Evolutionary conservation across 1,284 basidiomycete species (phyloP).

Genomic region (Ganoderma leucocontextum): DNA sequence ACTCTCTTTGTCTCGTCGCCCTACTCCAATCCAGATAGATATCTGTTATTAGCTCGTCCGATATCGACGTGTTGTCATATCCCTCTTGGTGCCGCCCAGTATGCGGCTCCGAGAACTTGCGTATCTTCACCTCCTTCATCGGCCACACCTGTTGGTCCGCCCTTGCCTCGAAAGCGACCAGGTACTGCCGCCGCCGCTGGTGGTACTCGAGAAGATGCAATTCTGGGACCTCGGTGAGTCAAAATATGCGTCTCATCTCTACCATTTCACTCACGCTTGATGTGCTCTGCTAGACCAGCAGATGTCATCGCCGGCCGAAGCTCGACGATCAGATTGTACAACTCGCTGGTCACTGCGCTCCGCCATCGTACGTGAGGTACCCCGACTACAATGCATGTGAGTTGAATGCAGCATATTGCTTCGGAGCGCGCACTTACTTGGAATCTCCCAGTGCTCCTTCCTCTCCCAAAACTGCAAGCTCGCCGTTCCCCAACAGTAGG

Average conservation of each 20-base stretch:
- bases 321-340: background rate
- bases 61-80: background rate
- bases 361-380: background rate
- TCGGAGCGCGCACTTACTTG: background rate
- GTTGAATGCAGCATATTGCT: background rate
- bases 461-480: conserved; percentile 2
- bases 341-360: background rate
- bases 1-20: background rate
- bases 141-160: background rate
- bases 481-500: conserved; percentile 8
- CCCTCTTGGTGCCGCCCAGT: background rate
- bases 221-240: background rate
- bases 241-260: no score
- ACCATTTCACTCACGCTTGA: background rate
- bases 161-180: background rate
- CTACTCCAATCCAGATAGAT: background rate
- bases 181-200: background rate
- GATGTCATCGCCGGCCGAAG: background rate
- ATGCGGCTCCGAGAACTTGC: background rate
- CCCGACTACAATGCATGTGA: background rate
- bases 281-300: background rate
- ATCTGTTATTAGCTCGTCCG: background rate
- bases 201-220: background rate
- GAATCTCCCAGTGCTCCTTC: conserved; percentile 10
- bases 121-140: background rate